Percentiles rank a stretch among this genome's conserved stretches.
These are phyloP conservation scores for Prunus kanzakura DNA, from an alignment of 306 rosid genomes.

Conservation along the genomic window DNA sequence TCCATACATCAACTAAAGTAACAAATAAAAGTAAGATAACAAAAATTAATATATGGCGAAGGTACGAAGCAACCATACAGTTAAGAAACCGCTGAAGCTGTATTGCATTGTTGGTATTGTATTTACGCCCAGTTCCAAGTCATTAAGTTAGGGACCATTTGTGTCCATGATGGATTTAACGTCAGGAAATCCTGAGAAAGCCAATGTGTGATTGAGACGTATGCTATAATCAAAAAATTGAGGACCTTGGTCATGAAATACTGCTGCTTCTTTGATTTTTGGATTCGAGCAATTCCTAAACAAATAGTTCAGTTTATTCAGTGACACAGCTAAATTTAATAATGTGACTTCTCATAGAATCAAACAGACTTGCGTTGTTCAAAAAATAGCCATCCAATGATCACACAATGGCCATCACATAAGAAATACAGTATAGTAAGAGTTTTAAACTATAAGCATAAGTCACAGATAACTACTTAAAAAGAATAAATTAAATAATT, in stretches of 20 bases:
- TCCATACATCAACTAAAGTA: neutral
- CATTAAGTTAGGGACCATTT: slow-evolving; percentile 86
- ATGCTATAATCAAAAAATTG: slow-evolving; percentile 80
- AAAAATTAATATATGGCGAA: slow-evolving; percentile 19
- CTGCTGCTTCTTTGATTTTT: slow-evolving; percentile 69
- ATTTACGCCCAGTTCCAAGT: slow-evolving; percentile 78
- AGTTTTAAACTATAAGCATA: neutral
- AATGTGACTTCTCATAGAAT: slow-evolving; percentile 6
- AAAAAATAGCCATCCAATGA: neutral
- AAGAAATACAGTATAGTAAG: neutral
- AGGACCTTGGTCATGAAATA: slow-evolving; percentile 90
- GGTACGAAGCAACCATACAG: slow-evolving; percentile 52
- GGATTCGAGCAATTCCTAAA: slow-evolving; percentile 76
- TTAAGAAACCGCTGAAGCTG: slow-evolving; percentile 91
- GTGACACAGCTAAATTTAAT: slow-evolving; percentile 5
- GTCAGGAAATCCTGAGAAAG: slow-evolving; percentile 96
- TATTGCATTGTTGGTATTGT: slow-evolving; percentile 83
- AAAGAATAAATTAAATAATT: too few relatives aligned
- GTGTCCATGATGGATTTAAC: slow-evolving; percentile 89
- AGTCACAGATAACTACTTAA: too few relatives aligned
- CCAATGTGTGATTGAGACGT: slow-evolving; percentile 97
- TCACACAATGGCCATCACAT: neutral
- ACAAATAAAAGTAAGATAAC: neutral
- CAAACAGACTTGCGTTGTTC: neutral
- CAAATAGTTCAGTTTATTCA: slow-evolving; percentile 24